These are phyloP conservation scores for Boehmeria nivea DNA, from an alignment of 306 rosid genomes.

Conservation along the genomic window DNA sequence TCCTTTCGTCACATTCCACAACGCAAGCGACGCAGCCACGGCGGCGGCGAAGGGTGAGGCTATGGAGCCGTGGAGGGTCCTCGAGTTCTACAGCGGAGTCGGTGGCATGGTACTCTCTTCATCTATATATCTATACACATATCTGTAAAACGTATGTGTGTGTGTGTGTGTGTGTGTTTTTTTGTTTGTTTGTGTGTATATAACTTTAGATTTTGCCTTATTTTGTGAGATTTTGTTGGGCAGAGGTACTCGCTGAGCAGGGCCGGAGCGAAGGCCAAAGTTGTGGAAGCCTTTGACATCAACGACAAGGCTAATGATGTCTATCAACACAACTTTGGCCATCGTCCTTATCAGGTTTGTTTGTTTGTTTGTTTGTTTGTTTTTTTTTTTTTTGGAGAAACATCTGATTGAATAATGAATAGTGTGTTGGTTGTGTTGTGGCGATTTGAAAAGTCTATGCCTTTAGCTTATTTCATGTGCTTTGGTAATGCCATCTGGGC, in stretches of 20 bases:
- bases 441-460: no score
- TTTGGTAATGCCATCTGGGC: no score
- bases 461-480: no score
- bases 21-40: neutral
- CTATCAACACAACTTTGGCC: slow-evolving; percentile 66
- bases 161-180: neutral
- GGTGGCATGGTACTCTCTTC: slow-evolving; percentile 65
- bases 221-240: neutral
- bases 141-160: no score
- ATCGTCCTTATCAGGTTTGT: slow-evolving; percentile 84
- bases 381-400: no score
- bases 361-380: no score
- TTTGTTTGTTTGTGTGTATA: neutral
- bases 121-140: slow-evolving; percentile 7
- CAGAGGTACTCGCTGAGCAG: slow-evolving; percentile 73
- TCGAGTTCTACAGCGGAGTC: slow-evolving; percentile 94
- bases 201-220: no score
- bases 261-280: slow-evolving; percentile 52
- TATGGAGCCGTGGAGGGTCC: slow-evolving; percentile 51
- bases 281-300: slow-evolving; percentile 81
- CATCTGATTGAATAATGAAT: no score
- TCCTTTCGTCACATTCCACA: no score
- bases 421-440: no score
- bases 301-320: slow-evolving; percentile 87
- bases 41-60: slow-evolving; percentile 41